Evolutionary conservation across 306 rosid genomes (phyloP), one percentile per base, ranked within the genome.

Genomic region (Macrotyloma uniflorum): DNA sequence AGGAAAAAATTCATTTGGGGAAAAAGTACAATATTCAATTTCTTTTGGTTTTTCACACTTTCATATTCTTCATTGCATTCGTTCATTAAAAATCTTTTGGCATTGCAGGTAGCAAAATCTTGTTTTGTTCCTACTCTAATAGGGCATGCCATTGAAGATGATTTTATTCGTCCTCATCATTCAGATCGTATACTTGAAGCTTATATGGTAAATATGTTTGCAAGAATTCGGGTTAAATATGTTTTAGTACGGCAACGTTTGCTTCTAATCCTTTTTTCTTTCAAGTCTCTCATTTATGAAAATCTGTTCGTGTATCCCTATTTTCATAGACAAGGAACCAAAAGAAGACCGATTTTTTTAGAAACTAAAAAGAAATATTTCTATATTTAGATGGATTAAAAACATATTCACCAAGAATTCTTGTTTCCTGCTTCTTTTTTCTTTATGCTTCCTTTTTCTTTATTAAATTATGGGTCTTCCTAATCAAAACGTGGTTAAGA

Each of bases 71-170:
- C 51, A 43, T 58, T 45, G 45, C 58, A 70, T 38, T 70, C 67
- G 55, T 72, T 74, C 72, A 24, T 45, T 46, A n/a, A n/a, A n/a
- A n/a, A 23, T 83, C 70, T 73, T 45, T 79, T 72, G 79, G 71
- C 71, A 58, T 54, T 54, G 62, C 80, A 96, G 99, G 98, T 87
- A 65, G 98, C 99, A 76, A 90, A 87, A 78, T 86, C 96, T 76
- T 91, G 98, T 84, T 93, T 89, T 46, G 94, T 90, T 79, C 98
- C 99, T 30, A 89, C 87, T 76, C 81, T 91, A 73, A 47, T 96
- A 38, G 99, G 99, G 51, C 99, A 96, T 77, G 99, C 91, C 79
- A 84, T 84, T 78, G 98, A 96, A 28, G 99, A 96, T 81, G 99
- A 93, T 89, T 93, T 96, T 74, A 93, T 96, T 77, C 93, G 72